These are phyloP conservation scores for Puccinia triticina DNA, from an alignment of 1,284 basidiomycete species.

Conservation along the genomic window DNA sequence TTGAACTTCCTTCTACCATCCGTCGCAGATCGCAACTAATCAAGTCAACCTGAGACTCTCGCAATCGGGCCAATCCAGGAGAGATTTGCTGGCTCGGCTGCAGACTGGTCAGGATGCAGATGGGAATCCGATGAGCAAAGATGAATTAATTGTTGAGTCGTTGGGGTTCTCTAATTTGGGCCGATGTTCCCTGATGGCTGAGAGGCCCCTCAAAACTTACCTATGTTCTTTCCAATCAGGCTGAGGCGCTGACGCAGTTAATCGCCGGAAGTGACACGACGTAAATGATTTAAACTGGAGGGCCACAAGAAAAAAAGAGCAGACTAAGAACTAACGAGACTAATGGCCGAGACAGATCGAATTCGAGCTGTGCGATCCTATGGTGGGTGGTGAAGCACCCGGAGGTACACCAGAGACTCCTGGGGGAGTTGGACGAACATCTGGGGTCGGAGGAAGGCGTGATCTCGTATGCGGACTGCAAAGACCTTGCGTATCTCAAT, in stretches of 20 bases:
- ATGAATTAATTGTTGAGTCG: slow-evolving; percentile 81
- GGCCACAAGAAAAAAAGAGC: slow-evolving; percentile 64
- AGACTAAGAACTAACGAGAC: neutral
- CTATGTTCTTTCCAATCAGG: slow-evolving; percentile 11
- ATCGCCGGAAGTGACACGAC: slow-evolving; percentile 51
- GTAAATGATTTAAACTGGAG: slow-evolving; percentile 67
- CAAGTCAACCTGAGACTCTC: slow-evolving; percentile 75
- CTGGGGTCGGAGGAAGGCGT: slow-evolving; percentile 65
- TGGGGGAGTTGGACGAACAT: slow-evolving; percentile 77
- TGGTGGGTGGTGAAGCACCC: slow-evolving; percentile 77
- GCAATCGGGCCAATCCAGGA: slow-evolving; percentile 66
- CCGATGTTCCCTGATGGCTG: slow-evolving; percentile 65
- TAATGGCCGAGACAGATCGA: slow-evolving; percentile 13
- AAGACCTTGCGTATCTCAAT: slow-evolving; percentile 64
- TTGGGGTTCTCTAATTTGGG: neutral
- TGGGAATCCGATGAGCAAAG: slow-evolving; percentile 74
- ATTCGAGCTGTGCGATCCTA: slow-evolving; percentile 67
- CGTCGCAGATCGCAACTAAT: slow-evolving; percentile 69
- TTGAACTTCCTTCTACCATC: neutral
- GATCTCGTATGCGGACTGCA: slow-evolving; percentile 54
- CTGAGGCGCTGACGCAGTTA: slow-evolving; percentile 39
- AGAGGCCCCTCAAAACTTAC: slow-evolving; percentile 61
- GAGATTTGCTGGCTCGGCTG: slow-evolving; percentile 78
- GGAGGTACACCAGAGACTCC: slow-evolving; percentile 70
- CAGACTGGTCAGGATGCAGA: slow-evolving; percentile 75